Percentiles rank a stretch among this genome's conserved stretches.
Evolutionary conservation across 2,329 filamentous ascomycete genomes (phyloP).

Genomic region (Fusarium virguliforme): DNA sequence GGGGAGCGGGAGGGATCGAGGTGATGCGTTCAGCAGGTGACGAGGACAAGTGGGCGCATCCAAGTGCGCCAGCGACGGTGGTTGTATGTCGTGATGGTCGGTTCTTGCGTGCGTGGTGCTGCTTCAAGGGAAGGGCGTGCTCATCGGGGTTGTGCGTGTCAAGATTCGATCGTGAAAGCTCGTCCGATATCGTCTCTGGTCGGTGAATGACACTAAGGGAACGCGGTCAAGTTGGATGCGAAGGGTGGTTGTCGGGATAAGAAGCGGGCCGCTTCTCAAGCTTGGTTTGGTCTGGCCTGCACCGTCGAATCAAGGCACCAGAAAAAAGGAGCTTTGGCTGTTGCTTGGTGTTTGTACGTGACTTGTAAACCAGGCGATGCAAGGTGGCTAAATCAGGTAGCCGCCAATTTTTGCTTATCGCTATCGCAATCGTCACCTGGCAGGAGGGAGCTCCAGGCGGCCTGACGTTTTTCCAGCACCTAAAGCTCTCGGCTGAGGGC

Average conservation of each 20-base stretch:
- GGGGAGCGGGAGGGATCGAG: conserved; percentile 37
- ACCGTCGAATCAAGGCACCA: conserved; percentile 27
- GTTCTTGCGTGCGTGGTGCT: conserved; percentile 33
- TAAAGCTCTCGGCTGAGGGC: conserved; percentile 26
- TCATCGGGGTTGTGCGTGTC: conserved; percentile 40
- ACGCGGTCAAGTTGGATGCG: conserved; percentile 3
- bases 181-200: conserved; percentile 32
- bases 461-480: conserved; percentile 25
- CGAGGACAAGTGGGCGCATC: conserved; percentile 35
- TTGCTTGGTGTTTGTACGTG: conserved; percentile 46
- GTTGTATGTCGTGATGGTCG: conserved; percentile 30
- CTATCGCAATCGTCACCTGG: conserved; percentile 50
- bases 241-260: conserved; percentile 24
- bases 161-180: conserved; percentile 38
- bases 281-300: conserved; percentile 23
- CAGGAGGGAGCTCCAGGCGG: conserved; percentile 27
- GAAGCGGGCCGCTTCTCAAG: conserved; percentile 28
- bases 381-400: conserved; percentile 52
- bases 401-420: conserved; percentile 51
- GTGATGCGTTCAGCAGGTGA: conserved; percentile 30
- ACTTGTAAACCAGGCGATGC: conserved; percentile 48
- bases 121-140: conserved; percentile 37
- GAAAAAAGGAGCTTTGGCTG: conserved; percentile 36
- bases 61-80: conserved; percentile 36
- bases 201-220: conserved; percentile 30